Evolutionary conservation across 306 rosid genomes (phyloP), one percentile per base, ranked within the genome.

Genomic region (Cicer cuneatum): DNA sequence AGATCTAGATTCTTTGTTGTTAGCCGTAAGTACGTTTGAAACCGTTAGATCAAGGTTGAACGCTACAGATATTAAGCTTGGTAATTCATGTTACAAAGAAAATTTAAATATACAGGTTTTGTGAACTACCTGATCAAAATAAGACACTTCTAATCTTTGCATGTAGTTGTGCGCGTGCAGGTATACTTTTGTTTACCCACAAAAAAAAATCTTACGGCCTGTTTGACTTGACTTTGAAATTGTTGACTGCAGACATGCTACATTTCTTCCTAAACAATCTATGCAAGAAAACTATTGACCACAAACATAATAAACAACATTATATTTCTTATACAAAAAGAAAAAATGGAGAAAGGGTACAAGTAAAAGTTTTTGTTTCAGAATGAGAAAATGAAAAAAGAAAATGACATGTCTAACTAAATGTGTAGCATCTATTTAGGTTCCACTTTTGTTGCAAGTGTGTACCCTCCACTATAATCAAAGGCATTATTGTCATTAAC

Each of bases 391-490:
- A 29, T 29, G 35, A 4, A n/a, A 43, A 37, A 71, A 13, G 1
- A 60, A 59, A 51, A 33, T 16, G 8, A 59, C 11, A 40, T 38
- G 45, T 70, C 52, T 43, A 40, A 62, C 45, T 62, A 69, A 54
- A 59, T 6, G 18, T 38, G 2, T 48, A 54, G 48, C 9, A 16
- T 47, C 84, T 87, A 94, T 79, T 93, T 93, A 51, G 98, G 98
- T 78, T 93, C 97, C 0, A 93, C 75, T 79, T 90, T 86, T 0
- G 89, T 75, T 0, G 96, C 72, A 73, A 83, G 83, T 14, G 89
- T 48, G 74, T 87, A 89, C 38, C 93, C 94, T 1, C 97, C 97
- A 14, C 95, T 94, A 49, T 90, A 91, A 70, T 94, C 90, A 75
- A 91, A 90, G 63, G 87, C 83, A 66, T 59, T 43, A 40, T 70